phyloP scores from a whole-genome alignment of 768 basidiomycete species.

The Floccularia luteovirens region DNA sequence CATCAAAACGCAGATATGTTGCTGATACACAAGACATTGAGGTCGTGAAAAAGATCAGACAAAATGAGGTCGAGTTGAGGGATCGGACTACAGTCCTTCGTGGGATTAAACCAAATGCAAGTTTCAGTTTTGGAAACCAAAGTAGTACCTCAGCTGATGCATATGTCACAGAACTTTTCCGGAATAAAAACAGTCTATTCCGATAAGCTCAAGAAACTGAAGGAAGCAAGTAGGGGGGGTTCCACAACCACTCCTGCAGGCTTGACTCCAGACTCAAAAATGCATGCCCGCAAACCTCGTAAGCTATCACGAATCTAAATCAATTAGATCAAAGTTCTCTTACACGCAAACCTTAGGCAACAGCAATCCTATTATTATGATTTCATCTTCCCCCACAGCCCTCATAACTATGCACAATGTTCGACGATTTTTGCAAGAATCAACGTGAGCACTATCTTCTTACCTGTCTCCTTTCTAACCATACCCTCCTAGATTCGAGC shows the following conservation, averaged over 20 bases:
- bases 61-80: conserved; percentile 69
- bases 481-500: conserved; percentile 51
- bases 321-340: neutral
- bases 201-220: conserved; percentile 75
- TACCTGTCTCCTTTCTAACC: neutral
- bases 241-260: conserved; percentile 25
- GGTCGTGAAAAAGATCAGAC: conserved; percentile 77
- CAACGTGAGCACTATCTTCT: conserved; percentile 40
- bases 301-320: conserved; percentile 16
- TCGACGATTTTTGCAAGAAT: conserved; percentile 87
- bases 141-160: no score
- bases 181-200: conserved; percentile 56
- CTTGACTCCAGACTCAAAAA: conserved; percentile 45
- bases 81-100: conserved; percentile 81
- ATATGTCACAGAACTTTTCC: conserved; percentile 65
- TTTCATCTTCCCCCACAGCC: conserved; percentile 91
- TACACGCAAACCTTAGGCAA: conserved; percentile 36
- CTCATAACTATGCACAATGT: conserved; percentile 99
- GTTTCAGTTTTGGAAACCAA: no score
- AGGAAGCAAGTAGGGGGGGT: conserved; percentile 55
- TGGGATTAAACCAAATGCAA: conserved; percentile 77
- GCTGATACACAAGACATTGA: conserved; percentile 74
- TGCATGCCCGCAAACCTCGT: conserved; percentile 68
- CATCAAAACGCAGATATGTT: conserved; percentile 71
- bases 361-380: conserved; percentile 92